These are phyloP conservation scores for Jacaranda mimosifolia DNA, from an alignment of 257 asterid species.

Conservation along the genomic window DNA sequence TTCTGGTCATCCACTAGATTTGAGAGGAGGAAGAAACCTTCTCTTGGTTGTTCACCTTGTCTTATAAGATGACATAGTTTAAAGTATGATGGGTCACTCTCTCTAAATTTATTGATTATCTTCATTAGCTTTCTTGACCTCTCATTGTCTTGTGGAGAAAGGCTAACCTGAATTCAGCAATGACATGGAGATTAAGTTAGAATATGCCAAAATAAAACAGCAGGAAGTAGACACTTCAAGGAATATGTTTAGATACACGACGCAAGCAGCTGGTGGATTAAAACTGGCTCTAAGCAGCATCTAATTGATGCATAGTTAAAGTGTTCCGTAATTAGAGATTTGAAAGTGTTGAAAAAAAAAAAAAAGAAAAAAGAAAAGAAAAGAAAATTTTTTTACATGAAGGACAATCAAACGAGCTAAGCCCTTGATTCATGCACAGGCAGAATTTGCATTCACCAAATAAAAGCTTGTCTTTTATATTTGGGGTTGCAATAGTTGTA, in stretches of 20 bases:
- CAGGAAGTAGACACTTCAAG: conserved; percentile 9
- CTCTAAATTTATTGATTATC: conserved; percentile 55
- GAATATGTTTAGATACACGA: not conserved
- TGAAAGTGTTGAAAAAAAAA: no score
- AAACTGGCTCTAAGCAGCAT: conserved; percentile 6
- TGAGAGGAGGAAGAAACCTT: conserved; percentile 56
- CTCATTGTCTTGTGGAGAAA: conserved; percentile 56
- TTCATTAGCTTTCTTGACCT: conserved; percentile 62
- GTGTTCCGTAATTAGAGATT: no score
- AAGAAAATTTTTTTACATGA: no score
- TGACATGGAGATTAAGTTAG: conserved; percentile 2
- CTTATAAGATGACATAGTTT: conserved; percentile 67
- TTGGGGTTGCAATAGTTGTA: no score
- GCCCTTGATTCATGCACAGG: not conserved
- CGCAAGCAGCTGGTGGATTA: conserved; percentile 8
- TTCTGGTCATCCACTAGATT: conserved; percentile 67
- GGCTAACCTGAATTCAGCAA: conserved; percentile 56
- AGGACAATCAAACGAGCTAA: not conserved
- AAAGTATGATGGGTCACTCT: conserved; percentile 63
- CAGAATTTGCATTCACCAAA: not conserved
- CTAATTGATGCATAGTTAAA: conserved; percentile 21
- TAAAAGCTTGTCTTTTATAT: not conserved
- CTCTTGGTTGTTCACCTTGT: conserved; percentile 84
- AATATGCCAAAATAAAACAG: not conserved
- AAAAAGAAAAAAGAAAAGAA: no score